Evolutionary conservation across 305 asterid species (phyloP), one percentile per base, ranked within the genome.

Genomic region (Rubia peregrina): DNA sequence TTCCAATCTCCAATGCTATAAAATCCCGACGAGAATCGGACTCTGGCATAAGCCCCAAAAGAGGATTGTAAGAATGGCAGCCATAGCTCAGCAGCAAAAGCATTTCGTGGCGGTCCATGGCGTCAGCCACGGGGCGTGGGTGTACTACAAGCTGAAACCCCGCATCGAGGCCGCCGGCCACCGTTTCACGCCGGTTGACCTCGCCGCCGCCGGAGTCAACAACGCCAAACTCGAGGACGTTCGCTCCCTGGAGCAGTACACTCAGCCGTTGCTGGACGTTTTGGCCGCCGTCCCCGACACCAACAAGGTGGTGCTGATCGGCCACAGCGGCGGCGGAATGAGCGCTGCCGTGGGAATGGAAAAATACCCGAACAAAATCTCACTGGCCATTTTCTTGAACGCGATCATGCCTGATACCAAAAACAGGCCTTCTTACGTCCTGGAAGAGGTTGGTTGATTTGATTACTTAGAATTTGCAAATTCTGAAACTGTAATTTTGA

Each of bases 321-420:
- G 95, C 5, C 95, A 90, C 68, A 86, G 93, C 19, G 82, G 88
- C 9, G 97, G 95, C 10, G 95, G 97, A n/a, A 0, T 88, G 74
- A 80, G 70, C 61, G 19, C 85, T 21, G 82, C 78, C 17, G 77
- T 83, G 66, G 90, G 85, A 6, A 85, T 88, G 90, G 93, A 88
- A 3, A 78, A 69, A 67, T 84, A 74, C 56, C 88, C 93, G 0
- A n/a, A 83, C 48, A 90, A 84, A 76, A 78, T 88, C 59, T 49
- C 59, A 10, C 77, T 46, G 3, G 95, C 93, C 26, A 85, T 88
- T 71, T 87, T 90, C 53, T 48, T 88, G 7, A 16, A 89, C 6
- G 97, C 97, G 4, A 80, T 87, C 65, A 77, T 90, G 91, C 90
- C 93, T n/a, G 88, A 88, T 70, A 6, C 73, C 51, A 33, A 61